Conservation (phyloP, 1,284 basidiomycete species). For the Sporisorium exsertum region DNA sequence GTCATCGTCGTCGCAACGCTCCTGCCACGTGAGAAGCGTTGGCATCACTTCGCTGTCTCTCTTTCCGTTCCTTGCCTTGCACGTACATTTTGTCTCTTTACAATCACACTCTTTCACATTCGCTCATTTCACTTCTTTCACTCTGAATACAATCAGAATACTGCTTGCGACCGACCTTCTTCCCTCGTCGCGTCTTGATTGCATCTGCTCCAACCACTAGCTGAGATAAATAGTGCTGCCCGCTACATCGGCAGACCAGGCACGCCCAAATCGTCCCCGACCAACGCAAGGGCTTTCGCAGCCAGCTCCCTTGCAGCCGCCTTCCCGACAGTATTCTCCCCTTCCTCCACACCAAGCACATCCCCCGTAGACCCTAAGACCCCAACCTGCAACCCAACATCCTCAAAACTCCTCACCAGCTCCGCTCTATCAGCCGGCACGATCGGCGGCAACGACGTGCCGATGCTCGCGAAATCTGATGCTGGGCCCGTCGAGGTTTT, state of each 20-base stretch:
- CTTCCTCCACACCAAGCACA: constrained; percentile 4
- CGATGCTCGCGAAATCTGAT: constrained; percentile 13
- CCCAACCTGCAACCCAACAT: constrained; percentile 22
- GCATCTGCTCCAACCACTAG: background rate
- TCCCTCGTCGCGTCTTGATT: background rate
- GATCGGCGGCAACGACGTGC: constrained; percentile 30
- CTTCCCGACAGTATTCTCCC: background rate
- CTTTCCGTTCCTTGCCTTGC: background rate
- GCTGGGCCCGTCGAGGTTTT: constrained; percentile 10
- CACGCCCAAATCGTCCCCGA: constrained; percentile 28
- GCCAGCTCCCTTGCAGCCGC: constrained; percentile 26
- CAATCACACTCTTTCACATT: background rate
- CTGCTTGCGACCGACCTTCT: too few relatives aligned
- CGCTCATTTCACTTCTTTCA: background rate
- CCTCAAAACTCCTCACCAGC: constrained; percentile 9
- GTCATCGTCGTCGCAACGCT: background rate
- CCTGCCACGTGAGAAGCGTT: background rate
- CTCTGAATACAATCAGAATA: background rate
- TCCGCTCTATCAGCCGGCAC: constrained; percentile 13
- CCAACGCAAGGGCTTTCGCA: constrained; percentile 16
- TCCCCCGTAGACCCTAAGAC: constrained; percentile 16
- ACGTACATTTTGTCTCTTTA: background rate
- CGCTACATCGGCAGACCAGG: constrained; percentile 1
- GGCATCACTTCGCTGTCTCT: background rate
- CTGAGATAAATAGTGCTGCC: background rate